Evolutionary conservation across 2,329 filamentous ascomycete species (phyloP), one percentile per base, ranked within the genome.

Genomic region (Triangularia verruculosa): DNA sequence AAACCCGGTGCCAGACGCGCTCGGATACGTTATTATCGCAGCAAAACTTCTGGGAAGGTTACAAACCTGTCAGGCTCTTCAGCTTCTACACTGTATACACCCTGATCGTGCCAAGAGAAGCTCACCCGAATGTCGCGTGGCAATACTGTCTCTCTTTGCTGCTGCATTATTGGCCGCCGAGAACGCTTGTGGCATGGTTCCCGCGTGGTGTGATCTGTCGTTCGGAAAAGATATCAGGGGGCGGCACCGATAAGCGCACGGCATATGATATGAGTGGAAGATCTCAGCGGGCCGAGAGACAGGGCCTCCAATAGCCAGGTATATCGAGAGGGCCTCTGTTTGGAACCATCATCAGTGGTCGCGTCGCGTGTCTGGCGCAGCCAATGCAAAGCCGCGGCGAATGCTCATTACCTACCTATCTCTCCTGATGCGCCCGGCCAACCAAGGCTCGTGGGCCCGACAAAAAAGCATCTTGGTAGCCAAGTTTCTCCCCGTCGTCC

Each of bases 1-100:
- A 62, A 58, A 62, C 60, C 15, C 24, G 39, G 60, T 39, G 47
- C 60, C 32, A 57, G 60, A 58, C 56, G 47, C 32, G 56, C 56
- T 47, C 24, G 30, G 56, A 58, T 58, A 17, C 20, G 30, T 25
- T n/a, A 7, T 15, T 32, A 57, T 57, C 55, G 20, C 12, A 11
- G 32, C 25, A 25, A 28, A 4, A 27, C n/a, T 11, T 30, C n/a
- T 32, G 55, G 34, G 27, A 43, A 39, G 11, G 12, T n/a, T 43
- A 11, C 25, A 9, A 43, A 20, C 55, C 39, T 32, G 13, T 28
- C 27, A 32, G 12, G 13, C 22, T 39, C 15, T 27, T 20, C 30
- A 57, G 24, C 9, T 28, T 28, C 27, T 20, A 3, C 8, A 13
- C 13, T 25, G 22, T 13, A 20, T 5, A 20, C 39, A 3, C 51